Percentiles rank a stretch among this genome's conserved stretches.
Conservation (phyloP, 176 grass and related monocot genomes). For the Aegilops speltoides region DNA sequence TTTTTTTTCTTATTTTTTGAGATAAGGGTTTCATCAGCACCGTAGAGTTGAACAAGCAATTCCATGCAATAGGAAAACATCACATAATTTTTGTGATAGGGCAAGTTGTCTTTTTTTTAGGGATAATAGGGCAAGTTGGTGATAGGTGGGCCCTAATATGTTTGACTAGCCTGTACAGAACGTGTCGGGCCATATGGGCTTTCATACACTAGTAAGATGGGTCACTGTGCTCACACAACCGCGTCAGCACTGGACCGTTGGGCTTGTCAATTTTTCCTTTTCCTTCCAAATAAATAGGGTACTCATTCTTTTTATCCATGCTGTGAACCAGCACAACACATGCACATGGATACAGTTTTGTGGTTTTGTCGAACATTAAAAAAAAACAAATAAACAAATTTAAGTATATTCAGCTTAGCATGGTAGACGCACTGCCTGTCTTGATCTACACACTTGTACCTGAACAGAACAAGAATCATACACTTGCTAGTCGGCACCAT, state of each 20-base stretch:
- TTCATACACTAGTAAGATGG: background rate
- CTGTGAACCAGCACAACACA: background rate
- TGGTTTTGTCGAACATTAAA: background rate
- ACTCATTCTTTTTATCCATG: background rate
- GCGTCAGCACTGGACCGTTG: background rate
- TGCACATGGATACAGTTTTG: background rate
- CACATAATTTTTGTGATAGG: background rate
- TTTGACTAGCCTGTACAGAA: conserved; percentile 16
- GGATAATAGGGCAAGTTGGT: background rate
- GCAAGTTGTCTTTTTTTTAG: background rate
- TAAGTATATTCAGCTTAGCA: background rate
- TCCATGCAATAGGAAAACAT: background rate
- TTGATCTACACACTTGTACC: background rate
- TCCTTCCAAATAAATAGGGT: background rate
- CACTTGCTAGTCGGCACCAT: background rate
- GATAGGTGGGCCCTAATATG: background rate
- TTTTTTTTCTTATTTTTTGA: background rate
- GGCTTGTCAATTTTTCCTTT: background rate
- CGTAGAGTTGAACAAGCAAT: conserved; percentile 1
- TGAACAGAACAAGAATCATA: background rate
- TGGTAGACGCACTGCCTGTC: background rate
- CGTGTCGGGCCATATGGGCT: conserved; percentile 16
- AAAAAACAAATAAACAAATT: background rate
- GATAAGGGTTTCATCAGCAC: background rate
- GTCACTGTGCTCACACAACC: background rate